These are phyloP conservation scores for Thuja plicata DNA, from an alignment of 83 land plant genomes.

Conservation along the genomic window DNA sequence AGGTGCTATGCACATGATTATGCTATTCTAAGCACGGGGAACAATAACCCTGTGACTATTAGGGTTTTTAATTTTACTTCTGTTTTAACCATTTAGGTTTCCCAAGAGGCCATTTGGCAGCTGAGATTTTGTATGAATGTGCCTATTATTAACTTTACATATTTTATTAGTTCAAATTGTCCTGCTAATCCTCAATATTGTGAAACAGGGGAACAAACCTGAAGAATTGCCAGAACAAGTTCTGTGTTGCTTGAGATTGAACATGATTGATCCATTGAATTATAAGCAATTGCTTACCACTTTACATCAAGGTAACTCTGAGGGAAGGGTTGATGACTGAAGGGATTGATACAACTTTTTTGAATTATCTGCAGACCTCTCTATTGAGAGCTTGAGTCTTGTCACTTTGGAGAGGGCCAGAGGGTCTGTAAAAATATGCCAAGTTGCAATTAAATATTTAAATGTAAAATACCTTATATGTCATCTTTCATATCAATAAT, in stretches of 20 bases:
- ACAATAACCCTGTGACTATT: background rate
- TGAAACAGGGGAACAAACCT: slow-evolving; percentile 68
- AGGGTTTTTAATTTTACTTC: background rate
- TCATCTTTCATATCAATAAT: background rate
- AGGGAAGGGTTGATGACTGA: slow-evolving; percentile 3
- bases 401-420: background rate
- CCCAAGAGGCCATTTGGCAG: background rate
- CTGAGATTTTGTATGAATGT: background rate
- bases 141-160: background rate
- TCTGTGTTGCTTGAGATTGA: slow-evolving; percentile 71
- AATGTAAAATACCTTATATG: background rate
- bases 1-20: background rate
- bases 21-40: background rate
- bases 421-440: background rate
- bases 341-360: background rate
- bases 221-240: slow-evolving; percentile 89
- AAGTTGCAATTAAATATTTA: background rate
- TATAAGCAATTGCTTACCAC: slow-evolving; percentile 45
- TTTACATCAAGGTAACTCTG: background rate
- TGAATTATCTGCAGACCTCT: background rate
- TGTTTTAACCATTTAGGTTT: background rate
- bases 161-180: background rate
- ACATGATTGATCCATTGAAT: slow-evolving; percentile 56
- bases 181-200: background rate
- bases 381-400: background rate